Percentiles rank a stretch among this genome's conserved stretches.
phyloP scores from a whole-genome alignment of 768 basidiomycete species.

The Artomyces pyxidatus region DNA sequence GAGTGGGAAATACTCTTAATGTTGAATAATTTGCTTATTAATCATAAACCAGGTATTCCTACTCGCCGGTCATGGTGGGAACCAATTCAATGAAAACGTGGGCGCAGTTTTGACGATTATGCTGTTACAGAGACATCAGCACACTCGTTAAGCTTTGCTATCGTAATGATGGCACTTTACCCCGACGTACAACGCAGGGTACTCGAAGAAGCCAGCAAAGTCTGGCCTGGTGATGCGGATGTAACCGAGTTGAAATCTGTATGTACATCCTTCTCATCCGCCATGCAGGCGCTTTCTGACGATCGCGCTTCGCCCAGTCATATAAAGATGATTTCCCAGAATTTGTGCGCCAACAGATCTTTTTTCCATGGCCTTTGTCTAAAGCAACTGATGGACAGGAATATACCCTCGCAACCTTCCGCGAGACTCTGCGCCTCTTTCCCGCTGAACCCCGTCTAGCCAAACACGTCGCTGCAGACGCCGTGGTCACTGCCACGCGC shows the following conservation, averaged over 20 bases:
- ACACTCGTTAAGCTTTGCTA: constrained; percentile 34
- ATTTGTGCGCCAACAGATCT: neutral
- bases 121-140: constrained; percentile 37
- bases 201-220: constrained; percentile 28
- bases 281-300: neutral
- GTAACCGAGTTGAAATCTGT: constrained; percentile 22
- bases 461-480: constrained; percentile 29
- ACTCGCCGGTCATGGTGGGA: neutral
- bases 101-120: too few relatives aligned
- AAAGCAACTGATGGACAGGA: constrained; percentile 23
- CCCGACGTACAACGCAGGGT: constrained; percentile 41
- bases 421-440: constrained; percentile 39
- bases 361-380: constrained; percentile 1
- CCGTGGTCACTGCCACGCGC: constrained; percentile 25
- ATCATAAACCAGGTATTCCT: neutral
- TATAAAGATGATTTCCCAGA: neutral
- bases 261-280: neutral
- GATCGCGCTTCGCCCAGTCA: too few relatives aligned
- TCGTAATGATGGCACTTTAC: constrained; percentile 39
- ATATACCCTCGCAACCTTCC: constrained; percentile 35
- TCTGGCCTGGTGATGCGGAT: constrained; percentile 30
- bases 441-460: constrained; percentile 30
- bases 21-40: neutral
- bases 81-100: too few relatives aligned
- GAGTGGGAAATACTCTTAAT: constrained; percentile 15